A percentile compares a stretch with the other conserved stretches of the same genome.
These are phyloP conservation scores for Rhodotorula kratochvilovae DNA, from an alignment of 768 basidiomycete genomes.

Conservation along the genomic window DNA sequence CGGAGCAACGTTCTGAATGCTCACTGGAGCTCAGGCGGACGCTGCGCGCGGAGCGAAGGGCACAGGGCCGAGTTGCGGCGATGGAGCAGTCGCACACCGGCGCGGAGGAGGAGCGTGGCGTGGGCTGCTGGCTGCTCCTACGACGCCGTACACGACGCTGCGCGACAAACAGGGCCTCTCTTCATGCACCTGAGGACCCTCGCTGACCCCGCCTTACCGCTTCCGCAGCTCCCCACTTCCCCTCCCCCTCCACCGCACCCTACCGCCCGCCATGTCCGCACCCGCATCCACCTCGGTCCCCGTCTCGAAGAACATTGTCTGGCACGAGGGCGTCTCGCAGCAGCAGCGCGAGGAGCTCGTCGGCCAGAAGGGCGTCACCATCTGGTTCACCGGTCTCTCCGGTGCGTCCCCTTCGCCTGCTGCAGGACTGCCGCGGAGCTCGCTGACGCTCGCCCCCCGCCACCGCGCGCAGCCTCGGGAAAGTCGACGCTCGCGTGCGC, in stretches of 20 bases:
- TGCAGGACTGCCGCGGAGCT: neutral
- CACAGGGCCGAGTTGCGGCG: too few relatives aligned
- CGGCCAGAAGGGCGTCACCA: slow-evolving; percentile 77
- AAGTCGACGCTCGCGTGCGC: slow-evolving; percentile 97
- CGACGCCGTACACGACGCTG: too few relatives aligned
- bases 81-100: too few relatives aligned
- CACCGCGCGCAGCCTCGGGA: slow-evolving; percentile 35
- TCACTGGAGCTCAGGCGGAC: too few relatives aligned
- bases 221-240: neutral
- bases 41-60: too few relatives aligned
- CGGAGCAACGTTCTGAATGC: too few relatives aligned
- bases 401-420: slow-evolving; percentile 14
- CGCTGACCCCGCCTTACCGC: too few relatives aligned
- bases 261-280: neutral
- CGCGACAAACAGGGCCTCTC: too few relatives aligned
- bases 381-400: slow-evolving; percentile 95
- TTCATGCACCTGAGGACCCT: too few relatives aligned
- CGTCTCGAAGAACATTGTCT: slow-evolving; percentile 50
- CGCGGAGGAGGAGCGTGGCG: too few relatives aligned
- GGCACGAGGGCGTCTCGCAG: slow-evolving; percentile 55
- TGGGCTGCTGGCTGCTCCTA: too few relatives aligned
- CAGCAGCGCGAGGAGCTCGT: slow-evolving; percentile 65
- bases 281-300: slow-evolving; percentile 33
- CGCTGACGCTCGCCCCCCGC: neutral
- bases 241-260: neutral